Conservation (phyloP, 768 basidiomycete genomes). For the Gloeopeniophorella convolvens region DNA sequence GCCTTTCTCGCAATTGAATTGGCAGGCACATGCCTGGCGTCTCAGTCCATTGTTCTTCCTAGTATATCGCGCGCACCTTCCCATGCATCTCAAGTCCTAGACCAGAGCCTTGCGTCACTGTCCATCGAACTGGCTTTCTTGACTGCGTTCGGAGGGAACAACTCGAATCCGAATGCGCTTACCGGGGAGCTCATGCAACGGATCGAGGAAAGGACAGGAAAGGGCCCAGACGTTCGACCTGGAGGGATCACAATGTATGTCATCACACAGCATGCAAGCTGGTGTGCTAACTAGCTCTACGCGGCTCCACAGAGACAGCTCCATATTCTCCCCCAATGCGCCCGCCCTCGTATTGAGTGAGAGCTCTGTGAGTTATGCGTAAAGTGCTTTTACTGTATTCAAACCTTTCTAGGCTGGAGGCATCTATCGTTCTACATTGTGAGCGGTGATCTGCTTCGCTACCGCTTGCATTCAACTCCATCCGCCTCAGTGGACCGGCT, state of each 20-base stretch:
- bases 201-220: conserved; percentile 26
- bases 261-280: too few relatives aligned
- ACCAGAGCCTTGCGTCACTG: conserved; percentile 24
- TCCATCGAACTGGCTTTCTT: conserved; percentile 29
- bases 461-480: too few relatives aligned
- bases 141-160: conserved; percentile 26
- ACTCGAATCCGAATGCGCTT: conserved; percentile 25
- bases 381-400: not conserved
- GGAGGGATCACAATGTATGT: conserved; percentile 28
- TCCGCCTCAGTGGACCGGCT: conserved; percentile 27
- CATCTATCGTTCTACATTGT: too few relatives aligned
- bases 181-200: conserved; percentile 24
- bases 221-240: conserved; percentile 25
- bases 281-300: too few relatives aligned
- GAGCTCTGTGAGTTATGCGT: too few relatives aligned
- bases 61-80: conserved; percentile 14
- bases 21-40: too few relatives aligned
- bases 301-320: conserved; percentile 25
- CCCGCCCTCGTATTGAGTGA: conserved; percentile 21
- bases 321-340: conserved; percentile 21
- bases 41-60: conserved; percentile 7
- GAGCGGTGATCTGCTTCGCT: too few relatives aligned
- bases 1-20: not conserved
- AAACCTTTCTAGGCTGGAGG: conserved; percentile 22
- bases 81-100: conserved; percentile 23